A percentile compares a stretch with the other conserved stretches of the same genome.
Conservation (phyloP, 1,284 basidiomycete species). For the Moesziomyces antarcticus region DNA sequence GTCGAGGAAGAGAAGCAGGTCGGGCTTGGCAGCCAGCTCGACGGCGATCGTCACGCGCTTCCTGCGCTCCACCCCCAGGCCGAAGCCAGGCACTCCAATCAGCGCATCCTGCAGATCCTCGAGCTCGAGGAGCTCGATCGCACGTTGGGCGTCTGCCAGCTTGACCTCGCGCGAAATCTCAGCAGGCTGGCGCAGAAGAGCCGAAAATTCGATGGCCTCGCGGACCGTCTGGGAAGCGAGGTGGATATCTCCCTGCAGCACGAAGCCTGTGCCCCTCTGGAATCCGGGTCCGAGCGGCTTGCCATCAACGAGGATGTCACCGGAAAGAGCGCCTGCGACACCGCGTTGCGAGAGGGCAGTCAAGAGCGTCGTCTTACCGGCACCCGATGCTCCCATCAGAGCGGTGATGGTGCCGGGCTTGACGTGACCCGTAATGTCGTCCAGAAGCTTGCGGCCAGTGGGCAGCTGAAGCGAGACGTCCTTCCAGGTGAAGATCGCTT, state of each 20-base stretch:
- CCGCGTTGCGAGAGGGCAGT: constrained; percentile 84
- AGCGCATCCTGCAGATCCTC: constrained; percentile 51
- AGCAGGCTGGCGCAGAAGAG: constrained; percentile 55
- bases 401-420: constrained; percentile 80
- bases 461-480: constrained; percentile 71
- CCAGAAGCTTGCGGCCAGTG: constrained; percentile 74
- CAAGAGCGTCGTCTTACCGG: constrained; percentile 74
- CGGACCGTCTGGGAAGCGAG: constrained; percentile 55
- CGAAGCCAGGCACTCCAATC: constrained; percentile 55
- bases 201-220: constrained; percentile 59
- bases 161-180: constrained; percentile 51
- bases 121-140: constrained; percentile 57
- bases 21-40: constrained; percentile 60
- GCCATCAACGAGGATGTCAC: constrained; percentile 82
- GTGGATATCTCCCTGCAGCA: constrained; percentile 76
- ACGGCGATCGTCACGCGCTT: constrained; percentile 63
- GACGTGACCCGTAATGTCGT: constrained; percentile 84
- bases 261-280: constrained; percentile 74
- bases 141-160: constrained; percentile 44
- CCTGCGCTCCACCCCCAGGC: constrained; percentile 53
- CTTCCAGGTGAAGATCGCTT: constrained; percentile 69
- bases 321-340: constrained; percentile 79
- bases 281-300: constrained; percentile 78
- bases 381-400: constrained; percentile 79
- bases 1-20: constrained; percentile 63